Evolutionary conservation across 2,329 filamentous ascomycete species (phyloP), one percentile per base, ranked within the genome.

Genomic region (Arachnomyces sp.): DNA sequence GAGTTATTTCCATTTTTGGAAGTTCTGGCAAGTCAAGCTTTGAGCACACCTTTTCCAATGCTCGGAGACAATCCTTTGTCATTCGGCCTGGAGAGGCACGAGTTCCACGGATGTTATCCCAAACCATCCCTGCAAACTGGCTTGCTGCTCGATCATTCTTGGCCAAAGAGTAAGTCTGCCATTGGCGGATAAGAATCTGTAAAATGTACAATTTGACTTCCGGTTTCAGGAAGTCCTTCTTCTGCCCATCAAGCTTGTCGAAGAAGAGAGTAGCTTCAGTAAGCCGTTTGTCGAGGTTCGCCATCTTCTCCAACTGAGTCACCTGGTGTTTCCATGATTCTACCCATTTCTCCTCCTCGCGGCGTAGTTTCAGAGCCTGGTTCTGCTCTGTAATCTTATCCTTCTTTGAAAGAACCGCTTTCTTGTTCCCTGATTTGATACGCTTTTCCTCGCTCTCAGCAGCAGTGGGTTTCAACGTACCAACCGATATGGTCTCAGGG

Each of bases 401-500:
- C 8, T 45, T 46, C 15, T 42, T 44, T 2, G 49, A 48, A 13
- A 44, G 40, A 20, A 7, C 20, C 5, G 20, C 5, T 9, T 49
- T 40, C 35, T 49, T 47, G 11, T 39, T 47, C 31, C 18, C 42
- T 39, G 11, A 28, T 38, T 41, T 46, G 31, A 17, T 50, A 46
- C 31, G 59, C 59, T 34, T 73, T 57, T 40, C 63, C 69, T 13
- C 63, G 57, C 12, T 53, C 15, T 15, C 28, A 17, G 34, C 43
- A 49, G 33, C 36, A 38, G 33, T 44, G 20, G 12, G 34, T 28
- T 45, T 38, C 14, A 43, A 6, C 43, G 38, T 14, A 74, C 69
- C 1, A 81, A 72, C 4, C 11, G 16, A 15, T 36, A 86, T 74
- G 3, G 67, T 75, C 54, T 85, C 79, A 0, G 79, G 79, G 16